Evolutionary conservation across 164 flowering plant genomes (phyloP).

Genomic region (Hamamelis virginiana): DNA sequence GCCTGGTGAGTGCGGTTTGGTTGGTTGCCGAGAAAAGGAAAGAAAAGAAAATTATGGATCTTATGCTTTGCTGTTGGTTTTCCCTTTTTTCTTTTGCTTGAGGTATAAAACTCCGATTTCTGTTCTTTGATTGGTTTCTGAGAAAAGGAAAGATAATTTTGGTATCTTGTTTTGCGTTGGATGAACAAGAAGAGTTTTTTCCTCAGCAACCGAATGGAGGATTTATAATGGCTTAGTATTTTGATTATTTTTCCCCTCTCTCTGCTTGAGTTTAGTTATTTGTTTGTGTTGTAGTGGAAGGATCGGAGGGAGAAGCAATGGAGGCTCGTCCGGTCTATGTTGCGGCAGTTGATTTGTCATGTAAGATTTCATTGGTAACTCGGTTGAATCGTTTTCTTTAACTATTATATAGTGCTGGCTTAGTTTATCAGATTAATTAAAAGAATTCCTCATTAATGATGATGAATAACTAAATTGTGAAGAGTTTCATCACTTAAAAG

Average conservation of each 20-base stretch:
- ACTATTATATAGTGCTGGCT: no score
- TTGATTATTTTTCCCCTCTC: background rate
- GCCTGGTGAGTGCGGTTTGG: conserved; percentile 37
- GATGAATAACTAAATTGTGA: background rate
- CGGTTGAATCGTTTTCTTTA: background rate
- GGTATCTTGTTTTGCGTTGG: background rate
- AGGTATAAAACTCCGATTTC: background rate
- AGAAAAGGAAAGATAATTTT: background rate
- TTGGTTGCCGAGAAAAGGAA: background rate
- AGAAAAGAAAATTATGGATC: background rate
- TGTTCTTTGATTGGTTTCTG: background rate
- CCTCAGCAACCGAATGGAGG: background rate
- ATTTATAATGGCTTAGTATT: background rate
- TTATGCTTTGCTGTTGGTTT: background rate
- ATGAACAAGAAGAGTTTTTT: background rate
- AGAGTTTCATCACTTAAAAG: background rate
- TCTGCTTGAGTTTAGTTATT: conserved; percentile 3
- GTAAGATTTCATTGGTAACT: conserved; percentile 42
- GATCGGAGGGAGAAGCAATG: conserved; percentile 54
- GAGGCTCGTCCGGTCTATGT: conserved; percentile 92
- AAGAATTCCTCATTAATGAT: background rate
- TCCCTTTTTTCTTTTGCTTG: no score
- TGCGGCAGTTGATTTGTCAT: conserved; percentile 88
- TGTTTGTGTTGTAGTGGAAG: conserved; percentile 49
- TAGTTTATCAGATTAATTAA: background rate